phyloP scores from a whole-genome alignment of 1,139 yeast genomes.

The Yamadazyma aaseri region DNA sequence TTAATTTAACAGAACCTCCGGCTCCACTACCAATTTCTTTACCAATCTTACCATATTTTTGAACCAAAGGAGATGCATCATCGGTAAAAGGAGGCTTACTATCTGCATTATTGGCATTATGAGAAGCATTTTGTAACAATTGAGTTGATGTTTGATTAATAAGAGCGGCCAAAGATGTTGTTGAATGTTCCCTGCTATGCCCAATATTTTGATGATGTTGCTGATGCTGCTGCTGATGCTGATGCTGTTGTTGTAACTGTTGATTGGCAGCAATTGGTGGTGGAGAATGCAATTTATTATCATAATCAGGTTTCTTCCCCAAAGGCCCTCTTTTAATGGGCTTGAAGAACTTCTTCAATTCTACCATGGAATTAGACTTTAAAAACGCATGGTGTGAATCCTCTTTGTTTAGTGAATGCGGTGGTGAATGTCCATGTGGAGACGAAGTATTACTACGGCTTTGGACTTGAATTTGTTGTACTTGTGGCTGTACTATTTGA shows the following conservation, averaged over 20 bases:
- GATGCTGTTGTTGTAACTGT: not conserved
- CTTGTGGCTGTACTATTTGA: conserved; percentile 1
- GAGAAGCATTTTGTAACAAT: conserved; percentile 39
- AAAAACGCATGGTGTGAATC: conserved; percentile 31
- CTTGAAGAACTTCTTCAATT: conserved; percentile 41
- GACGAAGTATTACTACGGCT: conserved; percentile 17
- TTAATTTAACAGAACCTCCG: conserved; percentile 91
- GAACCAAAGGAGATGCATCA: conserved; percentile 65
- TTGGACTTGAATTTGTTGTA: conserved; percentile 14
- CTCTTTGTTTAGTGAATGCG: conserved; percentile 20
- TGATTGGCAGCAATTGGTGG: conserved; percentile 22
- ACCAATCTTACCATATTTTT: conserved; percentile 87
- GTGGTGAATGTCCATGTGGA: conserved; percentile 12
- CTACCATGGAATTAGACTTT: conserved; percentile 41
- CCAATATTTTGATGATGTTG: conserved; percentile 2
- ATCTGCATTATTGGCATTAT: conserved; percentile 15
- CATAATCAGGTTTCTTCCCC: conserved; percentile 23
- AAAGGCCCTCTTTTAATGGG: conserved; percentile 33
- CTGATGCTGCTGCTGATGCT: not conserved
- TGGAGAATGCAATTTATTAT: conserved; percentile 31
- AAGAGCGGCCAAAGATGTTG: conserved; percentile 40
- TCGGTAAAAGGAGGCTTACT: conserved; percentile 45
- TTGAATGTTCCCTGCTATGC: conserved; percentile 34
- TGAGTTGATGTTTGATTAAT: conserved; percentile 47
- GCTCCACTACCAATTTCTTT: conserved; percentile 95